phyloP scores from a whole-genome alignment of 2,329 filamentous ascomycete species.

The Xylariaceae sp. region DNA sequence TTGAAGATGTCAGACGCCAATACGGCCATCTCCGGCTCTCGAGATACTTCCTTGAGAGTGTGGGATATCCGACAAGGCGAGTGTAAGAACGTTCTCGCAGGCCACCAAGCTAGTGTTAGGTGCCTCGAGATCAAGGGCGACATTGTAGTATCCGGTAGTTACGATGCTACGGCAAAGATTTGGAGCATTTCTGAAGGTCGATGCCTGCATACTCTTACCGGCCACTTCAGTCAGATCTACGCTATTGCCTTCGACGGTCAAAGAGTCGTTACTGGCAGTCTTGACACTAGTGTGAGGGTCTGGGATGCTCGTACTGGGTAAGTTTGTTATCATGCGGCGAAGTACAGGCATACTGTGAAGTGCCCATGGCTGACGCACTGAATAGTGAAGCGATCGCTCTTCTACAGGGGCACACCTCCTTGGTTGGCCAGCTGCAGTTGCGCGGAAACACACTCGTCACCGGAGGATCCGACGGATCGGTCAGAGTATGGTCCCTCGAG shows the following conservation, averaged over 20 bases:
- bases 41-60: slow-evolving; percentile 88
- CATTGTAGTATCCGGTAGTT: slow-evolving; percentile 94
- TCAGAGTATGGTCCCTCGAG: slow-evolving; percentile 91
- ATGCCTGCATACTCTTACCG: slow-evolving; percentile 82
- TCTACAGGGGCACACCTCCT: slow-evolving; percentile 90
- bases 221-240: slow-evolving; percentile 98
- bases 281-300: slow-evolving; percentile 94
- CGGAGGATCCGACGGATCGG: slow-evolving; percentile 91
- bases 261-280: slow-evolving; percentile 86
- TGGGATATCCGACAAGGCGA: slow-evolving; percentile 89
- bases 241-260: slow-evolving; percentile 95
- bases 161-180: slow-evolving; percentile 93
- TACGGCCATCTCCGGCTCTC: slow-evolving; percentile 91
- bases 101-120: slow-evolving; percentile 90
- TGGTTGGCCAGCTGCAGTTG: slow-evolving; percentile 96
- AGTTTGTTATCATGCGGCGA: slow-evolving; percentile 32
- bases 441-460: slow-evolving; percentile 91
- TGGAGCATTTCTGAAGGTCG: slow-evolving; percentile 97
- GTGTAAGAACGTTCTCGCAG: slow-evolving; percentile 86
- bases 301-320: slow-evolving; percentile 90
- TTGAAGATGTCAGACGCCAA: slow-evolving; percentile 94
- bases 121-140: slow-evolving; percentile 96
- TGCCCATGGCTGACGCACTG: slow-evolving; percentile 27
- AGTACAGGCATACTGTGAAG: background rate
- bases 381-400: slow-evolving; percentile 74